Conservation (phyloP, 2,329 filamentous ascomycete species). For the Trichoderma sp. region DNA sequence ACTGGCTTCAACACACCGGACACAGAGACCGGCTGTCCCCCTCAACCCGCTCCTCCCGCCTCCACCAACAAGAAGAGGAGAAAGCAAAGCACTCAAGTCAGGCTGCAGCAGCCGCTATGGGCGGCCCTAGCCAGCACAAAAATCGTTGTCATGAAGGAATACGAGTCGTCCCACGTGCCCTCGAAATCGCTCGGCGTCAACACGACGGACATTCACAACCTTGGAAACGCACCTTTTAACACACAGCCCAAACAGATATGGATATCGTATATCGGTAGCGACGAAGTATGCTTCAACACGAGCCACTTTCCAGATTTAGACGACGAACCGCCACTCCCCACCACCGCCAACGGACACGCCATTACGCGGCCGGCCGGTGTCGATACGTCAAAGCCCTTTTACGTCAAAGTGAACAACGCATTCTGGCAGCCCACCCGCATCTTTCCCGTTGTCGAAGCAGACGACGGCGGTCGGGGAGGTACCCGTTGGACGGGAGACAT, state of each 20-base stretch:
- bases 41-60: slow-evolving; percentile 40
- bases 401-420: slow-evolving; percentile 73
- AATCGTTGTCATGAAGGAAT: slow-evolving; percentile 91
- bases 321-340: slow-evolving; percentile 27
- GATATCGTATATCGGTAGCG: slow-evolving; percentile 75
- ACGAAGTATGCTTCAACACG: slow-evolving; percentile 73
- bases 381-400: slow-evolving; percentile 71
- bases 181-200: slow-evolving; percentile 71
- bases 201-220: slow-evolving; percentile 71
- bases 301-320: slow-evolving; percentile 57
- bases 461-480: slow-evolving; percentile 36
- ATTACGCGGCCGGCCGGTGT: slow-evolving; percentile 46
- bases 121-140: slow-evolving; percentile 93
- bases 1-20: slow-evolving; percentile 51
- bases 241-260: slow-evolving; percentile 69
- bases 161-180: slow-evolving; percentile 74
- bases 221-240: slow-evolving; percentile 72
- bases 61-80: slow-evolving; percentile 73
- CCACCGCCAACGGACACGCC: slow-evolving; percentile 31
- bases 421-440: slow-evolving; percentile 77
- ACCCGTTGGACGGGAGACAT: slow-evolving; percentile 68
- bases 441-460: slow-evolving; percentile 43
- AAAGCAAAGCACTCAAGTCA: slow-evolving; percentile 86
- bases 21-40: slow-evolving; percentile 41
- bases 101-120: slow-evolving; percentile 90